Conservation (phyloP, 2,329 filamentous ascomycete genomes). For the Bipolaris sorokiniana region DNA sequence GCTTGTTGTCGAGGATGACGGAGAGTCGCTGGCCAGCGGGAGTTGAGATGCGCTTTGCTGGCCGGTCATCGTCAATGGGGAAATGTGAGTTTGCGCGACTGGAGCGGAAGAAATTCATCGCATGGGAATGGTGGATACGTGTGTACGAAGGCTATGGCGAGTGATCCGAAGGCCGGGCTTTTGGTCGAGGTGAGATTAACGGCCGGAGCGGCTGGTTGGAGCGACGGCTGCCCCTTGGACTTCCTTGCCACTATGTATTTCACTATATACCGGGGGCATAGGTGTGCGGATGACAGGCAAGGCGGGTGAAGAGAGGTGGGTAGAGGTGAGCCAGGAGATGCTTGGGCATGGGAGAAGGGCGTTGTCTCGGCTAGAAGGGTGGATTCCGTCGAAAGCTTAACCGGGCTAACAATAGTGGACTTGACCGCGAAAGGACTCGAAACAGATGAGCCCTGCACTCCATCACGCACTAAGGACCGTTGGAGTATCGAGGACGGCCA, state of each 20-base stretch:
- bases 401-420: constrained; percentile 5
- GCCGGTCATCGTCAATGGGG: constrained; percentile 34
- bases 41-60: constrained; percentile 51
- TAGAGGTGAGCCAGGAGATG: constrained; percentile 12
- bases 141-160: neutral
- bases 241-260: constrained; percentile 15
- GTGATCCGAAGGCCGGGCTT: neutral
- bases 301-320: neutral
- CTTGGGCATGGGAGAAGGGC: neutral
- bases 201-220: neutral
- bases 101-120: constrained; percentile 38
- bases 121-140: neutral
- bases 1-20: constrained; percentile 46
- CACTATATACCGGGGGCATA: constrained; percentile 9
- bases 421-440: constrained; percentile 7
- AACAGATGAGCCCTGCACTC: constrained; percentile 26
- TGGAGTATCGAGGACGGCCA: constrained; percentile 15
- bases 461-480: constrained; percentile 28
- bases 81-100: constrained; percentile 34
- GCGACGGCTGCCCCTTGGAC: constrained; percentile 4
- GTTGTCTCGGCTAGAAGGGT: neutral
- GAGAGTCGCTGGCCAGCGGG: constrained; percentile 52
- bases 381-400: constrained; percentile 15
- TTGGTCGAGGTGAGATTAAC: neutral
- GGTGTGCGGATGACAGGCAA: neutral